A percentile compares a stretch with the other conserved stretches of the same genome.
These are phyloP conservation scores for Scedosporium minutisporum DNA, from an alignment of 2,329 filamentous ascomycete genomes.

Conservation along the genomic window DNA sequence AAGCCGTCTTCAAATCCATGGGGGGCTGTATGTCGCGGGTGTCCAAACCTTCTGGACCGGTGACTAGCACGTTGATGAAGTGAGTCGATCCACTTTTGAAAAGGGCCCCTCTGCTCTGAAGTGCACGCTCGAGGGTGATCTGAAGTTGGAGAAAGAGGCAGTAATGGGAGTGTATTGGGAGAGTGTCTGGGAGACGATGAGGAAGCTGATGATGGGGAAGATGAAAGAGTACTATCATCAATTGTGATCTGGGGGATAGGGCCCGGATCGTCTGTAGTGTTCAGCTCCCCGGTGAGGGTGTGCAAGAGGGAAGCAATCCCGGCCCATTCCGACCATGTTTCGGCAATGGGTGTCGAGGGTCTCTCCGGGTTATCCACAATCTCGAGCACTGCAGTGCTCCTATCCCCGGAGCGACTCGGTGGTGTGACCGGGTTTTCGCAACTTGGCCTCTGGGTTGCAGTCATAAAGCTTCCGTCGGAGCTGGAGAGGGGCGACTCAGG, in stretches of 20 bases:
- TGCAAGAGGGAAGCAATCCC: not conserved
- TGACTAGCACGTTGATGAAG: slow-evolving; percentile 25
- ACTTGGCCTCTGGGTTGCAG: not conserved
- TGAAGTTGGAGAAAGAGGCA: not conserved
- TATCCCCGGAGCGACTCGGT: not conserved
- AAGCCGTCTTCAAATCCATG: not conserved
- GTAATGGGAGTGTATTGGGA: not conserved
- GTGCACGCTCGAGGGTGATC: not conserved
- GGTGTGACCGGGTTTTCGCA: not conserved
- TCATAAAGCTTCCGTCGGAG: slow-evolving; percentile 5
- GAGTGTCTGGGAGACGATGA: slow-evolving; percentile 9
- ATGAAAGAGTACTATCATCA: slow-evolving; percentile 12
- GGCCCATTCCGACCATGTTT: not conserved
- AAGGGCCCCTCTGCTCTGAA: slow-evolving; percentile 32
- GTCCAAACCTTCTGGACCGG: slow-evolving; percentile 15
- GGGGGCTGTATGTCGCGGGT: slow-evolving; percentile 13
- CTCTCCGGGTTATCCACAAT: not conserved
- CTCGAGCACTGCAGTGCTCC: not conserved
- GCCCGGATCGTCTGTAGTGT: slow-evolving; percentile 7
- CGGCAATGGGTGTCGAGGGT: not conserved
- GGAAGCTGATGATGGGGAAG: slow-evolving; percentile 7
- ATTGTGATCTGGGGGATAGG: slow-evolving; percentile 17
- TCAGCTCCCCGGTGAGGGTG: not conserved
- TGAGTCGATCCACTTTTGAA: slow-evolving; percentile 65
- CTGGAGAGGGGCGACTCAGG: not conserved